phyloP scores from a whole-genome alignment of 768 basidiomycete species.

The Ramaria rubella region DNA sequence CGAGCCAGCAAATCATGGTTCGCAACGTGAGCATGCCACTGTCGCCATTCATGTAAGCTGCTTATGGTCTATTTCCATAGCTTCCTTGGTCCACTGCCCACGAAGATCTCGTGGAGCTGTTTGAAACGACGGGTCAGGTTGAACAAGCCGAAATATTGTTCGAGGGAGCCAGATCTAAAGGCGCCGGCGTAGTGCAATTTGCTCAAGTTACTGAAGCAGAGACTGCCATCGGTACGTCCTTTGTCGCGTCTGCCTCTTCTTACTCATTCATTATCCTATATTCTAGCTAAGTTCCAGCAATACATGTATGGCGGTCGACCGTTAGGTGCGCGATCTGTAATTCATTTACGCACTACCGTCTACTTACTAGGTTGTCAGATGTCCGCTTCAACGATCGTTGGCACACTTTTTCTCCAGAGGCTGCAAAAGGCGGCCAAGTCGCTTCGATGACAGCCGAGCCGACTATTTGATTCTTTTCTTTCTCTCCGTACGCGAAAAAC shows the following conservation, averaged over 20 bases:
- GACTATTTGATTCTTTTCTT: neutral
- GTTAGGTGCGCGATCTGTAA: slow-evolving; percentile 44
- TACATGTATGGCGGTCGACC: slow-evolving; percentile 95
- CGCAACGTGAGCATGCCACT: slow-evolving; percentile 73
- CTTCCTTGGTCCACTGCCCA: slow-evolving; percentile 99
- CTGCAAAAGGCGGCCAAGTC: slow-evolving; percentile 81
- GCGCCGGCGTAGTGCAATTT: slow-evolving; percentile 95
- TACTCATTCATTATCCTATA: slow-evolving; percentile 3
- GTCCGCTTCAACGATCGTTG: slow-evolving; percentile 94
- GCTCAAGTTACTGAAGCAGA: slow-evolving; percentile 81
- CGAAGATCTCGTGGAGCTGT: slow-evolving; percentile 95
- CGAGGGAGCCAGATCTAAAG: slow-evolving; percentile 88
- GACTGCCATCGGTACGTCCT: slow-evolving; percentile 74
- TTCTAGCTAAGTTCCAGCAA: slow-evolving; percentile 84
- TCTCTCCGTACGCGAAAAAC: neutral
- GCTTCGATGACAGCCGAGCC: slow-evolving; percentile 57
- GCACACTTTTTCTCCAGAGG: slow-evolving; percentile 86
- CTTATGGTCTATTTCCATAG: slow-evolving; percentile 34
- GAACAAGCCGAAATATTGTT: slow-evolving; percentile 92
- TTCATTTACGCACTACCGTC: neutral
- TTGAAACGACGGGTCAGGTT: slow-evolving; percentile 95
- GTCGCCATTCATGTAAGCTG: neutral
- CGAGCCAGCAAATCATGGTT: slow-evolving; percentile 96
- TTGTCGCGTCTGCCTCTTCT: neutral
- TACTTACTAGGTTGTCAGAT: slow-evolving; percentile 38